phyloP scores from a whole-genome alignment of 139 green algal genomes.

The Picochlorum sp. region DNA sequence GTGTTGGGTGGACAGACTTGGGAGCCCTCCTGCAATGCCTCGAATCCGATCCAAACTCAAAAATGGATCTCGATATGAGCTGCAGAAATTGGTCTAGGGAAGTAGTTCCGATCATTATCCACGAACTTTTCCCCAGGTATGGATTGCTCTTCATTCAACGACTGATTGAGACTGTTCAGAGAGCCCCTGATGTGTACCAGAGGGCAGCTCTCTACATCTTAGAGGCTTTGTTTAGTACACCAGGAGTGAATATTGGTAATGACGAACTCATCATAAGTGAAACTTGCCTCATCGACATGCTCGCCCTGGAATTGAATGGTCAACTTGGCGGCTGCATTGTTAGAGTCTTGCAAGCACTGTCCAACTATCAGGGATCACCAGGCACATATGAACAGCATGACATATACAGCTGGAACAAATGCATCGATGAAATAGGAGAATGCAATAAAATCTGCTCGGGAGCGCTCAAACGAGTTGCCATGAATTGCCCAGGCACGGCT shows the following conservation, averaged over 20 bases:
- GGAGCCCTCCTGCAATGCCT: constrained; percentile 22
- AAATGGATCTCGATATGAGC: background rate
- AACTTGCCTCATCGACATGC: constrained; percentile 4
- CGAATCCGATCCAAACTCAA: background rate
- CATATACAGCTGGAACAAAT: constrained; percentile 13
- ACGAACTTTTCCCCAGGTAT: constrained; percentile 40
- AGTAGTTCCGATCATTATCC: constrained; percentile 12
- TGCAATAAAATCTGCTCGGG: constrained; percentile 28
- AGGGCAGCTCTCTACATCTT: constrained; percentile 17
- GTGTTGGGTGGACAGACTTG: constrained; percentile 33
- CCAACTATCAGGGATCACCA: constrained; percentile 4
- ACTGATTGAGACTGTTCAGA: constrained; percentile 33
- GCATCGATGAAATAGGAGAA: constrained; percentile 29
- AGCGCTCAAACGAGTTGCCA: constrained; percentile 17
- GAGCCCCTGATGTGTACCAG: constrained; percentile 18
- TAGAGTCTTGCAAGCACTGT: constrained; percentile 17
- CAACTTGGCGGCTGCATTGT: constrained; percentile 12
- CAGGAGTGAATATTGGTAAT: constrained; percentile 12
- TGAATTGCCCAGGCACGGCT: background rate
- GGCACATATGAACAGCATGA: background rate
- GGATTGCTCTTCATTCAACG: constrained; percentile 21
- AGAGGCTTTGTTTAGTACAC: constrained; percentile 16
- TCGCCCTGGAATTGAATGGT: constrained; percentile 11
- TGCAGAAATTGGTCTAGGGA: constrained; percentile 13
- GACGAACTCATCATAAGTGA: background rate